Evolutionary conservation across 2,329 filamentous ascomycete species (phyloP).

Genomic region (Ascochyta fabae): DNA sequence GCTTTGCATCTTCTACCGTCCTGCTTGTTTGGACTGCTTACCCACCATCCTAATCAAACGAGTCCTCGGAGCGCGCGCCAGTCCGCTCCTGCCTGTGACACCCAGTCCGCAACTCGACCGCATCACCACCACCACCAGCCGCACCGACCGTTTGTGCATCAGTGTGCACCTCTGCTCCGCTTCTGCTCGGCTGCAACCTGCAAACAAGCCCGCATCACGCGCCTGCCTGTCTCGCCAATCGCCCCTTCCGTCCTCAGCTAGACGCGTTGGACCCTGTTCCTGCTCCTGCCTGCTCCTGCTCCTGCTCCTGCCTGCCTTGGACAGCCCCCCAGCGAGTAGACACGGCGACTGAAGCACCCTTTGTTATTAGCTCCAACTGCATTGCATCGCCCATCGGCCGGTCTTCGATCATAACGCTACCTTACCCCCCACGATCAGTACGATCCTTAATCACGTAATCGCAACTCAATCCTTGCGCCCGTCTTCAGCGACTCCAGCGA

Average conservation of each 20-base stretch:
- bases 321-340: slow-evolving; percentile 11
- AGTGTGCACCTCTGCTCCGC: slow-evolving; percentile 18
- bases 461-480: slow-evolving; percentile 31
- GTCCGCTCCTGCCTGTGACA: slow-evolving; percentile 41
- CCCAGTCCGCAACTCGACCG: slow-evolving; percentile 35
- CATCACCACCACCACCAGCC: slow-evolving; percentile 23
- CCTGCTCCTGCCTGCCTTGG: slow-evolving; percentile 1
- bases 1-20: slow-evolving; percentile 48
- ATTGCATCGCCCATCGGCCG: slow-evolving; percentile 48
- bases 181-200: slow-evolving; percentile 19
- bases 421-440: slow-evolving; percentile 39
- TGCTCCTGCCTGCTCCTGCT: too few relatives aligned
- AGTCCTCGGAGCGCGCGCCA: slow-evolving; percentile 46
- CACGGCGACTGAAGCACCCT: slow-evolving; percentile 28
- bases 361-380: slow-evolving; percentile 49
- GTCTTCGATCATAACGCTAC: slow-evolving; percentile 43
- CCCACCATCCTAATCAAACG: slow-evolving; percentile 37
- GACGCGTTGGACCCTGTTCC: slow-evolving; percentile 20
- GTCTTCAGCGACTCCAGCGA: slow-evolving; percentile 23
- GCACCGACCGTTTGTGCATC: slow-evolving; percentile 32
- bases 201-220: slow-evolving; percentile 15
- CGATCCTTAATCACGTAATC: slow-evolving; percentile 53
- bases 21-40: slow-evolving; percentile 34
- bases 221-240: slow-evolving; percentile 18
- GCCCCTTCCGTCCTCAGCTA: slow-evolving; percentile 26